phyloP scores from a whole-genome alignment of 805 yeast genomes.

The Candida multigemmis region DNA sequence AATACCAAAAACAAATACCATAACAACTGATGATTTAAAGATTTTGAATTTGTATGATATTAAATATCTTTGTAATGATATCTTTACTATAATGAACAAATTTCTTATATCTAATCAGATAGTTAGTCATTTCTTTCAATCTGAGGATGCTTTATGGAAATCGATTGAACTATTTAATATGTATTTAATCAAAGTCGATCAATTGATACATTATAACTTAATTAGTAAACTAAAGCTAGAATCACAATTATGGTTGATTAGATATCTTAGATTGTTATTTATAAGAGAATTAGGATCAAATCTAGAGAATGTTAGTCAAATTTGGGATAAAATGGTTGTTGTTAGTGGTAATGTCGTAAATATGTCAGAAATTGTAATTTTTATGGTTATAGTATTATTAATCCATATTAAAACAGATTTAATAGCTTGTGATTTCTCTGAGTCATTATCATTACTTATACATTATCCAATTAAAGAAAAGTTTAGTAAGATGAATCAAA shows the following conservation, averaged over 20 bases:
- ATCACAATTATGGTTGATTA: constrained; percentile 46
- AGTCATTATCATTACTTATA: constrained; percentile 36
- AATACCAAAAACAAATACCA: constrained; percentile 15
- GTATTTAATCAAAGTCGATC: constrained; percentile 41
- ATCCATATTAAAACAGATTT: constrained; percentile 36
- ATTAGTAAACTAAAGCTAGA: constrained; percentile 36
- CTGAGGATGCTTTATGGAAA: constrained; percentile 31
- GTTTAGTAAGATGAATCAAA: constrained; percentile 4
- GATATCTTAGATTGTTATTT: constrained; percentile 39
- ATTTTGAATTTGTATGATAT: constrained; percentile 31
- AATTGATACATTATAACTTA: constrained; percentile 35
- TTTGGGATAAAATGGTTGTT: constrained; percentile 44
- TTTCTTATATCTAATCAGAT: constrained; percentile 34
- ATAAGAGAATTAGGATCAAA: constrained; percentile 39
- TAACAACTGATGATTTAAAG: constrained; percentile 18
- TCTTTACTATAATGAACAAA: constrained; percentile 34
- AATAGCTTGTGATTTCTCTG: constrained; percentile 43
- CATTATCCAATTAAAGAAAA: constrained; percentile 36
- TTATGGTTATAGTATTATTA: constrained; percentile 32
- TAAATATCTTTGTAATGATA: constrained; percentile 30
- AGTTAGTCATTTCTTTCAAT: constrained; percentile 24
- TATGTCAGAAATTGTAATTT: constrained; percentile 30
- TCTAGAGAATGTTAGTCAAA: constrained; percentile 18
- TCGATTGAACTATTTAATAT: constrained; percentile 42
- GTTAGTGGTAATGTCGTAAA: constrained; percentile 5